These are phyloP conservation scores for Cichorium intybus DNA, from an alignment of 140 eudicot genomes.

Conservation along the genomic window DNA sequence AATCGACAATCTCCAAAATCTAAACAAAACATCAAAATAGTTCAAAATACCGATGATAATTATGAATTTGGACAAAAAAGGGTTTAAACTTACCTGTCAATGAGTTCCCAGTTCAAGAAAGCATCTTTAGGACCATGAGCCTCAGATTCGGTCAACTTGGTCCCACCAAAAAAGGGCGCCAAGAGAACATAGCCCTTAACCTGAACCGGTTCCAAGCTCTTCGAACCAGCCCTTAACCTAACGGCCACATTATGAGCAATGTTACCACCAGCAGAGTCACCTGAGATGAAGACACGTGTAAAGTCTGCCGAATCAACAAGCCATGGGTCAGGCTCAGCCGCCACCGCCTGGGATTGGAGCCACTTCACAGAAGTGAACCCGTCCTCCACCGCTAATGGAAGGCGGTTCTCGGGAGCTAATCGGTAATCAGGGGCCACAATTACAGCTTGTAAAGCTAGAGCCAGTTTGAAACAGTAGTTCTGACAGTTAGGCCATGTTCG, in stretches of 20 bases:
- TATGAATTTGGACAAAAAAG: background rate
- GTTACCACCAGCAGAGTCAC: constrained; percentile 93
- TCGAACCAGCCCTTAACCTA: constrained; percentile 51
- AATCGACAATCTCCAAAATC: constrained; percentile 71
- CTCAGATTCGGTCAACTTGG: constrained; percentile 54
- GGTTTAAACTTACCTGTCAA: constrained; percentile 54
- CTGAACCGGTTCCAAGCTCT: constrained; percentile 52
- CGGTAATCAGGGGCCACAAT: constrained; percentile 74
- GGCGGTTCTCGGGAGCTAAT: constrained; percentile 46
- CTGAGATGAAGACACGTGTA: constrained; percentile 52
- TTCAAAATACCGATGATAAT: background rate
- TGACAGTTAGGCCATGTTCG: constrained; percentile 90
- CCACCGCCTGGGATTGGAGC: constrained; percentile 62
- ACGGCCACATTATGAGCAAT: constrained; percentile 77
- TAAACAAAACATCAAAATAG: background rate
- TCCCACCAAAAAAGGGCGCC: constrained; percentile 92
- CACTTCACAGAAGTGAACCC: constrained; percentile 63
- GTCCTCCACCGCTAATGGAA: constrained; percentile 69
- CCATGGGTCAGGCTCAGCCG: constrained; percentile 60
- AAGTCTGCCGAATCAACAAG: constrained; percentile 62
- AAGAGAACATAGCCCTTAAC: constrained; percentile 64
- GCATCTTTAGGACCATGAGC: constrained; percentile 76
- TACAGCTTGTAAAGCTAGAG: constrained; percentile 60
- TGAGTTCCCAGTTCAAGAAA: constrained; percentile 69
- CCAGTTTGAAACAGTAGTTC: constrained; percentile 69